Conservation (phyloP, 495 filamentous ascomycete genomes). For the Hypoxylon perforatum region DNA sequence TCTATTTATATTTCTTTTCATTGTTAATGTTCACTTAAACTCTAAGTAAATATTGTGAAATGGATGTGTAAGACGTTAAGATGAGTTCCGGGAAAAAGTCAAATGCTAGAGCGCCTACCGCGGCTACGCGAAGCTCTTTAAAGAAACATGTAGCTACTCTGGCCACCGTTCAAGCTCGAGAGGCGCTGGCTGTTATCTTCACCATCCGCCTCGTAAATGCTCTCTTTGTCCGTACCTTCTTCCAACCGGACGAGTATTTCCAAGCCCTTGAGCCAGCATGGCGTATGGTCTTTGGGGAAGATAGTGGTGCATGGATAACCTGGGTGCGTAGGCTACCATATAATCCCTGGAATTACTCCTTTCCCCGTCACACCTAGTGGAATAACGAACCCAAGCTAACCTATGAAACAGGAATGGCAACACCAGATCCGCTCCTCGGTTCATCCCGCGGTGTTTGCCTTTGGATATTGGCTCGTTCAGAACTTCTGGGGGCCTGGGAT, state of each 20-base stretch:
- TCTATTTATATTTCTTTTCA: slow-evolving; percentile 10
- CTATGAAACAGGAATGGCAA: slow-evolving; percentile 82
- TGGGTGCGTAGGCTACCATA: slow-evolving; percentile 72
- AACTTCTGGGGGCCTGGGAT: slow-evolving; percentile 38
- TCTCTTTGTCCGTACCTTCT: slow-evolving; percentile 89
- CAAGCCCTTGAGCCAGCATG: slow-evolving; percentile 97
- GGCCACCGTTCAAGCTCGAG: slow-evolving; percentile 46
- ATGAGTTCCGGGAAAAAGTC: slow-evolving; percentile 40
- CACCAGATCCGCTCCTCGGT: slow-evolving; percentile 91
- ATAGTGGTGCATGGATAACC: slow-evolving; percentile 90
- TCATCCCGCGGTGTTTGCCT: slow-evolving; percentile 86
- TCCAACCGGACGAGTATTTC: slow-evolving; percentile 99
- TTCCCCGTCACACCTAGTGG: background rate
- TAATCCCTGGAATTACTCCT: background rate
- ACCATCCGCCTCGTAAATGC: slow-evolving; percentile 86
- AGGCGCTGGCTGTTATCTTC: slow-evolving; percentile 72
- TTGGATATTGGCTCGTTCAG: slow-evolving; percentile 73
- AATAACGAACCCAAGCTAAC: slow-evolving; percentile 28
- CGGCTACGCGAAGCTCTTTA: slow-evolving; percentile 13
- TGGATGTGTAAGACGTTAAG: slow-evolving; percentile 23
- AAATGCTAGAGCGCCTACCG: slow-evolving; percentile 10
- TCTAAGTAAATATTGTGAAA: slow-evolving; percentile 14
- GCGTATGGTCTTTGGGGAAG: slow-evolving; percentile 82
- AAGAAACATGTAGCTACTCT: slow-evolving; percentile 25
- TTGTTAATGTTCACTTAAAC: background rate